Conservation (phyloP, 2,329 filamentous ascomycete species). For the Diplodia mutila region DNA sequence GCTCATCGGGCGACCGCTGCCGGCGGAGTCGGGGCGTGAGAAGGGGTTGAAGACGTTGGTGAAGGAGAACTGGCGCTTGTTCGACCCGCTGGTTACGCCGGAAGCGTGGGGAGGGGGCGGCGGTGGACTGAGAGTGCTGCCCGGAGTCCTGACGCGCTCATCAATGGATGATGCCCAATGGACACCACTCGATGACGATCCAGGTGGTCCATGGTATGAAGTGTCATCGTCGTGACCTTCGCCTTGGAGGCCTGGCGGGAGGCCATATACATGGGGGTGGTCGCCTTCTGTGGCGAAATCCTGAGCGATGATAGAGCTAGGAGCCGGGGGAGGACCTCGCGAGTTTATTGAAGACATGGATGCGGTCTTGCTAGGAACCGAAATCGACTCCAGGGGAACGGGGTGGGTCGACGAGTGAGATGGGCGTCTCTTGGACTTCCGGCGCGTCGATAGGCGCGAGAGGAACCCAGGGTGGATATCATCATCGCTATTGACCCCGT, state of each 20-base stretch:
- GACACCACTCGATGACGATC: slow-evolving; percentile 28
- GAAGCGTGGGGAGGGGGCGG: slow-evolving; percentile 59
- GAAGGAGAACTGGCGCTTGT: slow-evolving; percentile 86
- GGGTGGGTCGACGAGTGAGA: slow-evolving; percentile 43
- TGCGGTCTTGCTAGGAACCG: slow-evolving; percentile 9
- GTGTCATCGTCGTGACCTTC: slow-evolving; percentile 52
- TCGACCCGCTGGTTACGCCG: slow-evolving; percentile 41
- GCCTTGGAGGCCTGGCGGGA: slow-evolving; percentile 46
- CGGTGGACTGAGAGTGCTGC: slow-evolving; percentile 55
- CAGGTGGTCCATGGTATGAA: slow-evolving; percentile 45
- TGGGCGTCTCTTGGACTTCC: slow-evolving; percentile 22
- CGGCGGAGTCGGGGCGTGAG: slow-evolving; percentile 45
- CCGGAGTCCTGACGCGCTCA: slow-evolving; percentile 47
- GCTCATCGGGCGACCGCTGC: slow-evolving; percentile 26
- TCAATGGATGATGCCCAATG: slow-evolving; percentile 45
- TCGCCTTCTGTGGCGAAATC: slow-evolving; percentile 26
- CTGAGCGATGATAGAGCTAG: slow-evolving; percentile 10
- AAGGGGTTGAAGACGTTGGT: slow-evolving; percentile 71
- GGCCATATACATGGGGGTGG: slow-evolving; percentile 53
- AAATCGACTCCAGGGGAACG: slow-evolving; percentile 52
- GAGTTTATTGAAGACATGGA: slow-evolving; percentile 1
- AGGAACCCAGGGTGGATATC: slow-evolving; percentile 56
- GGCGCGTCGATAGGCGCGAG: slow-evolving; percentile 34
- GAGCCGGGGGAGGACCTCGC: neutral
- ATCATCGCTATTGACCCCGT: slow-evolving; percentile 38